phyloP scores from a whole-genome alignment of 73 alveolate genomes.

The Breviolum minutum region DNA sequence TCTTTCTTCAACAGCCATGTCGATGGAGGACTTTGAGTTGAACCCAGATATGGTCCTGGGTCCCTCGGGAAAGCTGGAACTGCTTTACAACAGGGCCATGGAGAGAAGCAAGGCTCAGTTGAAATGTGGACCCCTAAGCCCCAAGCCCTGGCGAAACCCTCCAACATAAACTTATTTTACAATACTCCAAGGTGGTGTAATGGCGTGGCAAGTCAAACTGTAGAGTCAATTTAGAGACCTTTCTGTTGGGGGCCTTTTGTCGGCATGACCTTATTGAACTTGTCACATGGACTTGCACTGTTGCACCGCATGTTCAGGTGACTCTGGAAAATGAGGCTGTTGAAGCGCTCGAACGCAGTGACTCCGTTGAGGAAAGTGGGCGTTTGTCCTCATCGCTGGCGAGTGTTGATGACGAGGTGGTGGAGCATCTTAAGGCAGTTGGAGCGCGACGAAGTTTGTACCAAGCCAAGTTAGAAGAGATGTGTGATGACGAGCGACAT shows the following conservation, averaged over 20 bases:
- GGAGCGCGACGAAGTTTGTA: not conserved
- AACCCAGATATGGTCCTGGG: conserved; percentile 10
- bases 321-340: conserved; percentile 7
- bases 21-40: conserved; percentile 21
- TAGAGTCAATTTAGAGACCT: too few species aligned
- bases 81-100: conserved; percentile 21
- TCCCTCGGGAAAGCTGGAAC: conserved; percentile 24
- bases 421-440: not conserved
- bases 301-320: not conserved
- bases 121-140: too few species aligned
- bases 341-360: not conserved
- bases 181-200: too few species aligned
- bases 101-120: conserved; percentile 2
- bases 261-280: not conserved
- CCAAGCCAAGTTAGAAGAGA: not conserved
- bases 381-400: not conserved
- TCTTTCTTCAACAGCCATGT: not conserved
- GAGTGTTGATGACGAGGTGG: not conserved
- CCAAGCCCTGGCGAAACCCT: too few species aligned
- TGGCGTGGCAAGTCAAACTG: too few species aligned
- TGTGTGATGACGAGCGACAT: not conserved
- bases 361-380: not conserved
- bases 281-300: too few species aligned
- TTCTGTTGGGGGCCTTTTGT: not conserved
- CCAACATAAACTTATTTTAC: too few species aligned